Conservation (phyloP, 75 land plant species). For the Cupressus sempervirens region DNA sequence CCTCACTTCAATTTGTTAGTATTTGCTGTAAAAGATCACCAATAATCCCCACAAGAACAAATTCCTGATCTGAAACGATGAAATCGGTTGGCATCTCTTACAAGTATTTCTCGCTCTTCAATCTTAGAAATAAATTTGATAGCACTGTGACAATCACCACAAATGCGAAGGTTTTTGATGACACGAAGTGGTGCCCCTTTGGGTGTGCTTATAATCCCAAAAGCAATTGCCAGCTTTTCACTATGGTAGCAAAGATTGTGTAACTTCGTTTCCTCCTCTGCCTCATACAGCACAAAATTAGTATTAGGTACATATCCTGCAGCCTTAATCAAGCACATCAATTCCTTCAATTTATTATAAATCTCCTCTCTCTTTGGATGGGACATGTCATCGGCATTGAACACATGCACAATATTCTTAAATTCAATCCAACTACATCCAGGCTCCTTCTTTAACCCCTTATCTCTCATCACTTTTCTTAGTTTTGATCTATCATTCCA, state of each 20-base stretch:
- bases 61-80: slow-evolving; percentile 50
- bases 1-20: neutral
- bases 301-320: slow-evolving; percentile 35
- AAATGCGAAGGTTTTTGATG: slow-evolving; percentile 28
- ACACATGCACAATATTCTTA: slow-evolving; percentile 16
- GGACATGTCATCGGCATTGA: slow-evolving; percentile 25
- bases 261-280: slow-evolving; percentile 12
- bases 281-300: slow-evolving; percentile 33
- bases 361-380: slow-evolving; percentile 26
- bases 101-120: slow-evolving; percentile 18
- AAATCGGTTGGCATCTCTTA: slow-evolving; percentile 33
- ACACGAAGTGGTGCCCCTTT: slow-evolving; percentile 30
- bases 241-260: slow-evolving; percentile 23
- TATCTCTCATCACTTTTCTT: slow-evolving; percentile 37
- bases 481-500: slow-evolving; percentile 40
- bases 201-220: slow-evolving; percentile 42
- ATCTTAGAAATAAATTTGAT: slow-evolving; percentile 33
- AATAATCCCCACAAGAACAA: slow-evolving; percentile 59
- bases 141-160: slow-evolving; percentile 39
- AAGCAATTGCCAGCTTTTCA: slow-evolving; percentile 46
- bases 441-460: slow-evolving; percentile 31
- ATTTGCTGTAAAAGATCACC: slow-evolving; percentile 20
- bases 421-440: slow-evolving; percentile 45
- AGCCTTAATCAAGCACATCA: slow-evolving; percentile 27
- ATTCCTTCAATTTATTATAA: slow-evolving; percentile 18